Evolutionary conservation across 78 protist species (phyloP).

Genomic region (Tieghemostelium lacteum): DNA sequence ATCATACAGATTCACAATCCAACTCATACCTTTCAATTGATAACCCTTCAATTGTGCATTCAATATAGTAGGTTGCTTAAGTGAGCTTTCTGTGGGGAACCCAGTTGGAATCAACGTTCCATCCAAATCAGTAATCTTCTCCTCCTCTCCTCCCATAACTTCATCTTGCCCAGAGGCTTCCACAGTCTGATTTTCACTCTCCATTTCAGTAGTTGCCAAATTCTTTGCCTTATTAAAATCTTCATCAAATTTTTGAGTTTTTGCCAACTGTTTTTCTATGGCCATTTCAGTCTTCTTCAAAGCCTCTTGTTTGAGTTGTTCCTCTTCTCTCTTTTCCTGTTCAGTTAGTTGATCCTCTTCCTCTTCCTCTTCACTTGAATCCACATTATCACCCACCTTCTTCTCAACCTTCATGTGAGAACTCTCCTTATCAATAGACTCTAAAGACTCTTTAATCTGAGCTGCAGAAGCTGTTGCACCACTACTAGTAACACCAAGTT

Average conservation of each 20-base stretch:
- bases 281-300: slow-evolving; percentile 32
- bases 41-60: slow-evolving; percentile 88
- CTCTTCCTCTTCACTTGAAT: slow-evolving; percentile 16
- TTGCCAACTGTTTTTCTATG: slow-evolving; percentile 27
- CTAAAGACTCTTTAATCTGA: too few species aligned
- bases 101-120: slow-evolving; percentile 17
- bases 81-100: not conserved
- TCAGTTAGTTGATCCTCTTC: slow-evolving; percentile 26
- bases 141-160: not conserved
- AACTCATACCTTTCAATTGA: slow-evolving; percentile 97
- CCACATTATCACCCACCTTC: not conserved
- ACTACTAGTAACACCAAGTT: slow-evolving; percentile 9
- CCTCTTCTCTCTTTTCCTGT: slow-evolving; percentile 41
- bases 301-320: slow-evolving; percentile 30
- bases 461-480: not conserved
- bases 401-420: not conserved
- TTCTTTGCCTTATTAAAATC: slow-evolving; percentile 22
- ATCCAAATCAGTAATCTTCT: not conserved
- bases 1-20: slow-evolving; percentile 92
- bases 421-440: not conserved
- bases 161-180: not conserved
- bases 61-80: slow-evolving; percentile 71
- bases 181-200: not conserved
- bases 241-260: slow-evolving; percentile 40
- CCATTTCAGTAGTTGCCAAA: not conserved